Conservation (phyloP, 257 asterid species). For the Cynanchum wilfordii region DNA sequence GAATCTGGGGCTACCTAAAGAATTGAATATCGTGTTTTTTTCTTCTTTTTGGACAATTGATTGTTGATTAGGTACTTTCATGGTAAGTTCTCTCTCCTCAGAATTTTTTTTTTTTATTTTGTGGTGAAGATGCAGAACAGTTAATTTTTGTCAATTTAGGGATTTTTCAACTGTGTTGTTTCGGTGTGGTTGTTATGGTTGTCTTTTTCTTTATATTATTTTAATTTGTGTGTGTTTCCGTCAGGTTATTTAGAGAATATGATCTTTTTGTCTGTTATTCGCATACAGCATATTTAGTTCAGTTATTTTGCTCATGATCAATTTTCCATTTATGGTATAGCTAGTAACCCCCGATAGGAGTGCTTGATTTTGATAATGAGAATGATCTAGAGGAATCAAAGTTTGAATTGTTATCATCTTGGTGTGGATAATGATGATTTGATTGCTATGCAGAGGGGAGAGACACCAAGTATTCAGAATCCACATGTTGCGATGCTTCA, state of each 20-base stretch:
- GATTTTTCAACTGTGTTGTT: not conserved
- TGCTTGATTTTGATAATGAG: constrained; percentile 1
- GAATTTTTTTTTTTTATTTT: not conserved
- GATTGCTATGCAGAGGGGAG: constrained; percentile 21
- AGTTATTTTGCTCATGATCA: not conserved
- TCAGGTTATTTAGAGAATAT: not conserved
- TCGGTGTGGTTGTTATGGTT: too few relatives aligned
- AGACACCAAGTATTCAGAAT: constrained; percentile 29
- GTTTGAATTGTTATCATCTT: constrained; percentile 9
- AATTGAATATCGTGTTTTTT: not conserved
- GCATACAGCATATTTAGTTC: not conserved
- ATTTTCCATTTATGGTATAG: not conserved
- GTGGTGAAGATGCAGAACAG: not conserved
- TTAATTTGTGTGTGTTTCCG: not conserved
- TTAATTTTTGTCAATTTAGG: not conserved
- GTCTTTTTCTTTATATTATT: not conserved
- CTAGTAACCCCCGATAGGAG: not conserved
- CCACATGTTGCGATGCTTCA: constrained; percentile 27
- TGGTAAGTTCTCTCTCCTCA: not conserved
- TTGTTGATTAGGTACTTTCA: not conserved
- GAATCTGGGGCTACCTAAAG: not conserved
- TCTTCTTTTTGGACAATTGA: not conserved
- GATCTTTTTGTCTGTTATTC: not conserved
- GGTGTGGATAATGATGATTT: constrained; percentile 20
- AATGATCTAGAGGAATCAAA: not conserved